Conservation (phyloP, 208 protist species). For the Crithidia fasciculata region DNA sequence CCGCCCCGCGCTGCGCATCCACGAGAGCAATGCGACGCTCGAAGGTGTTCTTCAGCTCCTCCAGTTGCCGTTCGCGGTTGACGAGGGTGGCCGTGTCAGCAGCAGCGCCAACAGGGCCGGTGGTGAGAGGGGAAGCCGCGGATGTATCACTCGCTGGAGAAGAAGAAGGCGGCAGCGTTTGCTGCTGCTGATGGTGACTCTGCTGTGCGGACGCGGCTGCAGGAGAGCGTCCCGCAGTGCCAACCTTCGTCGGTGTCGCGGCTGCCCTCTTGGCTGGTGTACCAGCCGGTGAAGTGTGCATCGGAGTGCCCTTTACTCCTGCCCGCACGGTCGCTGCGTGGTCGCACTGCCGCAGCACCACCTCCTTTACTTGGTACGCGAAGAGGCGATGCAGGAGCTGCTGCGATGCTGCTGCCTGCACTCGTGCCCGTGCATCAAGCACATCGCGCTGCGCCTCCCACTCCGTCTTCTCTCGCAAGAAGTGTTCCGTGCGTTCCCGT, state of each 20-base stretch:
- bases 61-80: conserved; percentile 38
- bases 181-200: neutral
- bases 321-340: neutral
- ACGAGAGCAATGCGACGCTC: conserved; percentile 50
- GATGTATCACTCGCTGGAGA: neutral
- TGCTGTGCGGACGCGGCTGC: neutral
- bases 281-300: neutral
- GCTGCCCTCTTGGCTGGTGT: neutral
- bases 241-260: neutral
- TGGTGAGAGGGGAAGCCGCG: neutral
- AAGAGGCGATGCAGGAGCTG: conserved; percentile 40
- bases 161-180: neutral
- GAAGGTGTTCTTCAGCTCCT: conserved; percentile 49
- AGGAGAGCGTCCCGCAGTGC: neutral
- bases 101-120: neutral
- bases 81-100: conserved; percentile 20
- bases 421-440: conserved; percentile 15
- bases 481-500: conserved; percentile 43
- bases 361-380: conserved; percentile 26
- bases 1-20: conserved; percentile 47
- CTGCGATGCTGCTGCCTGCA: conserved; percentile 35
- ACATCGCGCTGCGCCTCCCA: conserved; percentile 17
- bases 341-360: conserved; percentile 22
- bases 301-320: neutral
- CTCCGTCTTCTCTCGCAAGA: conserved; percentile 24